Base-by-base conservation (phyloP, 208 protist genomes). In the Leishmania mexicana region DNA sequence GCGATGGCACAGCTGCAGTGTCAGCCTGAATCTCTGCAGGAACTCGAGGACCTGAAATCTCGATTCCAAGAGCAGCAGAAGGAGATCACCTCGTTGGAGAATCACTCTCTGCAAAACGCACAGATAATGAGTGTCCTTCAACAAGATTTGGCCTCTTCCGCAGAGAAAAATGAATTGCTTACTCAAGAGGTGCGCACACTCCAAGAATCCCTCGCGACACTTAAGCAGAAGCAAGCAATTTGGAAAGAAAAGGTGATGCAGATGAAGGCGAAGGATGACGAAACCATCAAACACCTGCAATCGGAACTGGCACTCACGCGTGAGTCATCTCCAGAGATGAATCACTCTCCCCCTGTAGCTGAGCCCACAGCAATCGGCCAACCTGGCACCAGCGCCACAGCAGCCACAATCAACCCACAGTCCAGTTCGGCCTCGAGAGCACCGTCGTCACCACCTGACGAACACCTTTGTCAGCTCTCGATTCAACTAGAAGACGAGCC, bases 171-270 rank as follows among this genome's bases (percentile, higher is more conserved):
- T 62, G 68, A 57, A 35, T 35, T 57, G 64, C 74, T 92, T 0
- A 60, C 31, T 42, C 13, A 80, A 13, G n/a, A 89, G 71, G 28
- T 89, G 24, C 24, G 24, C 15, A 51, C 70, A 10, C 75, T 81
- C 6, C 57, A 81, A 24, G 81, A 79, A 45, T 74, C 73, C 0
- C 58, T 89, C 13, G 51, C 51, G 1, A 77, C 83, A 2, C 24
- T 84, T 6, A 45, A 90, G 45, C 54, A 86, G 40, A 87, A 89
- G 73, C 85, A 89, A 31, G 21, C 79, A 0, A 62, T 75, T 0
- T 93, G 89, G 89, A 90, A 89, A n/a, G 83, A 85, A 49, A 93
- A 93, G 73, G 89, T 93, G 0, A 80, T 86, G 53, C 81, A 87
- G 49, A 88, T 89, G 75, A 93, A 93, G 74, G 74, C 68, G 2